Evolutionary conservation across 257 asterid genomes (phyloP), one percentile per base, ranked within the genome.

Genomic region (Solanum dulcamara): DNA sequence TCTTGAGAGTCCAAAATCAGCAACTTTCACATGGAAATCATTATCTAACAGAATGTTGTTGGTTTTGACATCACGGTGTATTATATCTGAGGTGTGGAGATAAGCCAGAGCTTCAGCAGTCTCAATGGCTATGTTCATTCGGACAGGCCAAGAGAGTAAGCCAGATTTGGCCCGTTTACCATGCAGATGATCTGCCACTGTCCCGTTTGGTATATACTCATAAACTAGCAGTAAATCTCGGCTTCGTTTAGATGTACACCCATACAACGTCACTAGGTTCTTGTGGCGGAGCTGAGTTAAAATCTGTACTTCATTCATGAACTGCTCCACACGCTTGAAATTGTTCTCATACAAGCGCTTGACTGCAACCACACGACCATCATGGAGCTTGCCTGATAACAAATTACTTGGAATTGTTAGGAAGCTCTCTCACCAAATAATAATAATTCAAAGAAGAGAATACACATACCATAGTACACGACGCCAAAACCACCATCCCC

Each of bases 401-500:
- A 18, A 10, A 81, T 15, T 28, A 70, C 37, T 60, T 12, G 40
- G 40, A 85, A 68, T 15, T 37, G 33, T 72, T 86, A 57, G 84
- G 66, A 62, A 44, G 40, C 3, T 30, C 83, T 77, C 64, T 28
- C 33, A 44, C 40, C 26, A 77, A 46, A 13, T 26, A 57, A 53
- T 57, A 55, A 6, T 33, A 10, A 35, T 55, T 13, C 50, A 81
- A 33, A 51, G 5, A 51, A 59, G 59, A 15, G 84, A 55, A 46
- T n/a, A 50, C 62, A 18, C 91, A 66, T 93, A 96, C 99, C 98
- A 87, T 92, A 89, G 89, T 94, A 96, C 18, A 96, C 99, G 20
- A 92, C 86, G 7, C 99, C 98, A 83, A 91, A 96, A 84, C 98
- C 99, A 85, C 99, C 99, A 71, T 94, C 99, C 42, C 99, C 98